Percentiles rank a stretch among this genome's conserved stretches.
These are phyloP conservation scores for Glebionis coronaria DNA, from an alignment of 129 eudicot species.

Conservation along the genomic window DNA sequence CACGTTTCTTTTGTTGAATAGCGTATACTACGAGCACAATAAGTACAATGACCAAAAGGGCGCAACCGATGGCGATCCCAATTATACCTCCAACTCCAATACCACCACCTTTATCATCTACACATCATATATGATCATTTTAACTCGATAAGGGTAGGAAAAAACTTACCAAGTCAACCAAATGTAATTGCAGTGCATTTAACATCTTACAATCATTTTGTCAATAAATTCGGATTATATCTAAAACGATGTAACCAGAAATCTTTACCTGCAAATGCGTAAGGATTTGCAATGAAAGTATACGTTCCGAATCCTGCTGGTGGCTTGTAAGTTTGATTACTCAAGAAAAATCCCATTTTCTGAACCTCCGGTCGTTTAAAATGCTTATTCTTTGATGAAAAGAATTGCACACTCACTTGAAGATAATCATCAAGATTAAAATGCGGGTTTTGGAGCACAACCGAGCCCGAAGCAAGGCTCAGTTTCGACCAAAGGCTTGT, in stretches of 20 bases:
- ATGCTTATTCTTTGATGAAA: constrained; percentile 59
- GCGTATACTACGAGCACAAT: constrained; percentile 67
- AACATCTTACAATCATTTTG: not conserved
- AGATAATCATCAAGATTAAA: constrained; percentile 70
- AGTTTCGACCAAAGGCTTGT: constrained; percentile 75
- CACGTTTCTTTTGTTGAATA: constrained; percentile 69
- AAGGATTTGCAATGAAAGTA: constrained; percentile 68
- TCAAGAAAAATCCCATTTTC: constrained; percentile 70
- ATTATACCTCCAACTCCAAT: constrained; percentile 35
- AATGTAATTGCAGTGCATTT: not conserved
- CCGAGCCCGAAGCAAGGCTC: constrained; percentile 71
- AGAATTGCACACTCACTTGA: constrained; percentile 62
- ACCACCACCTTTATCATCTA: constrained; percentile 45
- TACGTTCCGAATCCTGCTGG: constrained; percentile 88
- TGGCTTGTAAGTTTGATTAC: constrained; percentile 89
- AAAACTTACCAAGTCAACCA: not conserved
- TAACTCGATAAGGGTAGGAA: too few relatives aligned
- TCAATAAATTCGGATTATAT: not conserved
- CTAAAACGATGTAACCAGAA: not conserved
- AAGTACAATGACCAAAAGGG: constrained; percentile 56
- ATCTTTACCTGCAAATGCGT: constrained; percentile 61
- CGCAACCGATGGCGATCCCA: constrained; percentile 59
- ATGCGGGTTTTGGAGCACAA: constrained; percentile 66
- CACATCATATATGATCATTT: not conserved
- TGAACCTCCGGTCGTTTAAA: constrained; percentile 65